Conservation (phyloP, 805 yeast genomes). For the Phaffomyces antillensis region DNA sequence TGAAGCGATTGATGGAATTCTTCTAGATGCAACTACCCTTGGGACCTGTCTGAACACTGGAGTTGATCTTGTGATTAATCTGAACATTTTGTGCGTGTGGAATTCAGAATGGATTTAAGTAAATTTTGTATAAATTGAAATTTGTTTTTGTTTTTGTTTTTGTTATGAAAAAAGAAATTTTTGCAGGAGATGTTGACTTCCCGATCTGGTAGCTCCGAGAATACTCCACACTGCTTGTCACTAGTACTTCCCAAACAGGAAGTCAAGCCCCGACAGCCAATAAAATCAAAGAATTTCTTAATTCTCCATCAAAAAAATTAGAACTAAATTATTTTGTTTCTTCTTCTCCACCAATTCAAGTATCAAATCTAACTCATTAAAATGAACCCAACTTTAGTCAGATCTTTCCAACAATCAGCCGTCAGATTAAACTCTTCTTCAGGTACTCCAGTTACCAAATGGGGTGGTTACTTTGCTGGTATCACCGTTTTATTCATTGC, state of each 20-base stretch:
- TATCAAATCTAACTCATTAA: not conserved
- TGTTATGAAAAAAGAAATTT: not conserved
- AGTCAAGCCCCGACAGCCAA: not conserved
- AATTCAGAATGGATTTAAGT: too few relatives aligned
- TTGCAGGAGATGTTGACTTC: not conserved
- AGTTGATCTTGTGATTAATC: too few relatives aligned
- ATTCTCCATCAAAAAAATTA: too few relatives aligned
- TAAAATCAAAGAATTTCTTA: not conserved
- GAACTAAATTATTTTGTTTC: too few relatives aligned
- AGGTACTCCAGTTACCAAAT: constrained; percentile 14
- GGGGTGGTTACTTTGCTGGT: constrained; percentile 22
- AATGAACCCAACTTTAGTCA: constrained; percentile 23
- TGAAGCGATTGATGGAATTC: not conserved
- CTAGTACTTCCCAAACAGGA: not conserved
- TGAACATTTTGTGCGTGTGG: too few relatives aligned
- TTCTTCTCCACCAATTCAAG: not conserved
- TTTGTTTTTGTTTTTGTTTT: too few relatives aligned
- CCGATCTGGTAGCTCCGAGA: constrained; percentile 4
- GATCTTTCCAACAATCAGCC: constrained; percentile 22
- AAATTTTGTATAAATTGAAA: too few relatives aligned
- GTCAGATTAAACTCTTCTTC: constrained; percentile 16
- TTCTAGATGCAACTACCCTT: not conserved
- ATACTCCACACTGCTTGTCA: too few relatives aligned
- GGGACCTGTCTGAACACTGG: too few relatives aligned
- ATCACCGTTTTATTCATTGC: constrained; percentile 16